Evolutionary conservation across 2,329 filamentous ascomycete genomes (phyloP).

Genomic region (Pseudocercospora pini-densiflorae): DNA sequence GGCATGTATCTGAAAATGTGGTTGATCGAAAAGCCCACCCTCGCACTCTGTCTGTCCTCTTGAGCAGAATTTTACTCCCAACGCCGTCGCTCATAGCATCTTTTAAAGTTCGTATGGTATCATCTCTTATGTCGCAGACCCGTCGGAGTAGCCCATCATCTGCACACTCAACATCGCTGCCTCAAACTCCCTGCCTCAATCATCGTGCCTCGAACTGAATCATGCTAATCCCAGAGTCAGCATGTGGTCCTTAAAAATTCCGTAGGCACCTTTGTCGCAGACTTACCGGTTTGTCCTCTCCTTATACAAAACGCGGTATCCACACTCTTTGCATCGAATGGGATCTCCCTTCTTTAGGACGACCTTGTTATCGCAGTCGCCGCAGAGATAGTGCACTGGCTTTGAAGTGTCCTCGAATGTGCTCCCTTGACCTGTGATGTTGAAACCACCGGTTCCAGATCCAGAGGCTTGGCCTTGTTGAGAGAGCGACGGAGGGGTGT

Average conservation of each 20-base stretch:
- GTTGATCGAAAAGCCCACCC: neutral
- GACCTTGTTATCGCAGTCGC: slow-evolving; percentile 81
- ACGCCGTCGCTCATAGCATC: slow-evolving; percentile 4
- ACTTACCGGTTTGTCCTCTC: slow-evolving; percentile 92
- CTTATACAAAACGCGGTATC: slow-evolving; percentile 95
- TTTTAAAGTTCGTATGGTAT: neutral
- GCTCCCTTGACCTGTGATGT: slow-evolving; percentile 61
- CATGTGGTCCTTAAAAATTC: neutral
- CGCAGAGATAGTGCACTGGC: slow-evolving; percentile 64
- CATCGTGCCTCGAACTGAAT: slow-evolving; percentile 96
- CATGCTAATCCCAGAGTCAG: slow-evolving; percentile 67
- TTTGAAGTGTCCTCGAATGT: slow-evolving; percentile 59
- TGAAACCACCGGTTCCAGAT: slow-evolving; percentile 33
- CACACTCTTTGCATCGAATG: slow-evolving; percentile 89
- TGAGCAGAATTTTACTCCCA: neutral
- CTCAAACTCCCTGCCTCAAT: neutral
- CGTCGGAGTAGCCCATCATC: neutral
- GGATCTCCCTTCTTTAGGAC: slow-evolving; percentile 76
- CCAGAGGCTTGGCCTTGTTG: slow-evolving; percentile 14
- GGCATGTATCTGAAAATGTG: slow-evolving; percentile 8
- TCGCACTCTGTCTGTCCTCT: neutral
- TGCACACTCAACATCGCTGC: neutral
- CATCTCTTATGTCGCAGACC: neutral
- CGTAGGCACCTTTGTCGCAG: neutral
- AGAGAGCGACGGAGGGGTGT: slow-evolving; percentile 69